A percentile compares a stretch with the other conserved stretches of the same genome.
Evolutionary conservation across 805 yeast genomes (phyloP).

Genomic region (Nakazawaea ernobii): DNA sequence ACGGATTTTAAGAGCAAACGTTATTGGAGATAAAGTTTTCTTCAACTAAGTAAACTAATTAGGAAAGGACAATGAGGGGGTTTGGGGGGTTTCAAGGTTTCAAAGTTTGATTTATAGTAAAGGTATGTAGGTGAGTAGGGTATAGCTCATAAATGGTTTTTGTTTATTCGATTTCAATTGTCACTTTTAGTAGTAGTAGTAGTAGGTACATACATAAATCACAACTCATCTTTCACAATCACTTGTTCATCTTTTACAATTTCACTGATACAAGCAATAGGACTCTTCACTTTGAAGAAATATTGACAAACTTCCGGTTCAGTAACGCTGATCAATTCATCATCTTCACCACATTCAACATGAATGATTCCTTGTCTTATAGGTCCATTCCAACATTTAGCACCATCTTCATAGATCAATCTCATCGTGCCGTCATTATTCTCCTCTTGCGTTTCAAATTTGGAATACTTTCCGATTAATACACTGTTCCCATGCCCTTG

Average conservation of each 20-base stretch:
- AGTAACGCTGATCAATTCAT: conserved; percentile 55
- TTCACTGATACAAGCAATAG: conserved; percentile 34
- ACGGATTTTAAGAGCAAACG: conserved; percentile 1
- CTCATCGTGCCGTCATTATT: conserved; percentile 13
- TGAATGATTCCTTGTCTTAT: conserved; percentile 60
- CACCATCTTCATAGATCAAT: conserved; percentile 51
- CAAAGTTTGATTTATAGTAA: too few species aligned
- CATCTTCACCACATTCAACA: conserved; percentile 60
- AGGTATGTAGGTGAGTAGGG: too few species aligned
- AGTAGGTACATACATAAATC: too few species aligned
- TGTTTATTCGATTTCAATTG: too few species aligned
- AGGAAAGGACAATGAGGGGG: not conserved
- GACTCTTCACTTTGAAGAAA: conserved; percentile 40
- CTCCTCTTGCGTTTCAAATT: conserved; percentile 1
- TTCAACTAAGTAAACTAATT: not conserved
- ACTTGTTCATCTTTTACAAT: not conserved
- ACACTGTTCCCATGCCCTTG: conserved; percentile 39
- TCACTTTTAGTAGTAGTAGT: too few species aligned
- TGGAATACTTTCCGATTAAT: conserved; percentile 43
- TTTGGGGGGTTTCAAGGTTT: not conserved
- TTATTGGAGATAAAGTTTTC: conserved; percentile 8
- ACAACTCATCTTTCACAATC: conserved; percentile 1
- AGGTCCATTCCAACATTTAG: conserved; percentile 94
- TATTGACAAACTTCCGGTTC: conserved; percentile 92
- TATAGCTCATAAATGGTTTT: too few species aligned